Evolutionary conservation across 1,284 basidiomycete species (phyloP), one percentile per base, ranked within the genome.

Genomic region (Ustilago sp.): DNA sequence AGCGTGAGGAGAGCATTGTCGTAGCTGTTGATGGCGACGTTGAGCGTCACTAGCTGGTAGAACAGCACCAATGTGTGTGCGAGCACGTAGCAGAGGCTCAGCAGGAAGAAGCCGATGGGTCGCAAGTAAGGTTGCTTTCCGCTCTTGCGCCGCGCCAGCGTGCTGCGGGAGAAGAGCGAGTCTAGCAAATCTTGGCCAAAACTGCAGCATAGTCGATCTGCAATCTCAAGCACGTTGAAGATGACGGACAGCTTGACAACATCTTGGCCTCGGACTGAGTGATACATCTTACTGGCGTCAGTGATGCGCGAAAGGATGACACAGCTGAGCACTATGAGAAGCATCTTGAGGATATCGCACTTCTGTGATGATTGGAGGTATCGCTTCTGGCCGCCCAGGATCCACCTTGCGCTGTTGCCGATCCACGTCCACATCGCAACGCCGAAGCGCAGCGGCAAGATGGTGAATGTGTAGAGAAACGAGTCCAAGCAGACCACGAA

Each of bases 101-200:
- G 89, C 39, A 90, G 85, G 84, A 99, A 97, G 87, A 93, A 97
- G 39, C 93, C 89, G 39, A 94, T 88, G 0, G 96, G 94, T 3
- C 93, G 90, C 48, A 95, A 87, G 59, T 85, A 86, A 13, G 87
- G 86, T 62, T 87, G 87, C 23, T 76, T 87, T 67, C 85, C 89
- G 68, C 87, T 88, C 74, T 86, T 80, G 15, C 87, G 77, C 8
- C 87, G 90, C 51, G 93, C 91, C 19, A 98, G 88, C 0, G 95
- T 98, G 19, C 93, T 94, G 4, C 93, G 89, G 4, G 96, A 98
- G 86, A 98, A 99, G 31, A 99, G 88, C 75, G 95, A 97, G 84
- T 99, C 97, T 6, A 98, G 89, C 61, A 99, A 91, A 83, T 99
- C 97, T 87, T 99, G 97, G 1, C 97, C 97, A 80, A 99, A 97